Conservation (phyloP, 2,329 filamentous ascomycete genomes). For the Aspergillus phoenicis region DNA sequence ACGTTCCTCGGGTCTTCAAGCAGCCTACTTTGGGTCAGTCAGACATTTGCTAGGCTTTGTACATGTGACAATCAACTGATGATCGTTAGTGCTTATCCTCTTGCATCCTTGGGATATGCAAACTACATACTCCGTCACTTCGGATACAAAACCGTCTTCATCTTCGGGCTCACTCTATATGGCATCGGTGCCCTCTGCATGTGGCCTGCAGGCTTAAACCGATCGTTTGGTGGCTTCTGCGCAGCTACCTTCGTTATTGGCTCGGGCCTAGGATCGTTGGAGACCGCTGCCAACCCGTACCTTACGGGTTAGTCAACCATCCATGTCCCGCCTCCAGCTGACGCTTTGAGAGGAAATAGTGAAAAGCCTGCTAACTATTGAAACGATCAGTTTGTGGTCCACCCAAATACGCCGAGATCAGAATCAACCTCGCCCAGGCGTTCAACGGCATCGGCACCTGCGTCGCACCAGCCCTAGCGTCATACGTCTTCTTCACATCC, state of each 20-base stretch:
- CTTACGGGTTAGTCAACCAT: slow-evolving; percentile 54
- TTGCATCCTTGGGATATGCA: slow-evolving; percentile 56
- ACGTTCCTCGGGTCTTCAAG: slow-evolving; percentile 64
- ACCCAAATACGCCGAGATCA: slow-evolving; percentile 71
- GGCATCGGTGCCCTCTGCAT: slow-evolving; percentile 77
- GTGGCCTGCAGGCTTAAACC: slow-evolving; percentile 76
- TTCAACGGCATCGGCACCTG: slow-evolving; percentile 77
- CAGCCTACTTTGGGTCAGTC: slow-evolving; percentile 65
- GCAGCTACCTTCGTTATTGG: slow-evolving; percentile 72
- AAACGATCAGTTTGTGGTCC: slow-evolving; percentile 67
- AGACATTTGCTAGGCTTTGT: slow-evolving; percentile 16
- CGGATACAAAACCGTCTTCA: slow-evolving; percentile 80
- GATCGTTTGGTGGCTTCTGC: slow-evolving; percentile 74
- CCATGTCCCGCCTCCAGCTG: background rate
- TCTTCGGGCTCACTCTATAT: slow-evolving; percentile 70
- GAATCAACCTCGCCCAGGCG: slow-evolving; percentile 75
- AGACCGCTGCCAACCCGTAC: slow-evolving; percentile 78
- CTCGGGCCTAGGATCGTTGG: slow-evolving; percentile 71
- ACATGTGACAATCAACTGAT: background rate
- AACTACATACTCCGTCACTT: slow-evolving; percentile 68
- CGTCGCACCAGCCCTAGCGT: slow-evolving; percentile 71
- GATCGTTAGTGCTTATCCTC: slow-evolving; percentile 52
- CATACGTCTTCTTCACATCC: slow-evolving; percentile 70
- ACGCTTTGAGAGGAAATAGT: background rate
- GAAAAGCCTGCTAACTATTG: slow-evolving; percentile 35